Conservation (phyloP, 257 asterid species). For the Jaltomata sinuosa region DNA sequence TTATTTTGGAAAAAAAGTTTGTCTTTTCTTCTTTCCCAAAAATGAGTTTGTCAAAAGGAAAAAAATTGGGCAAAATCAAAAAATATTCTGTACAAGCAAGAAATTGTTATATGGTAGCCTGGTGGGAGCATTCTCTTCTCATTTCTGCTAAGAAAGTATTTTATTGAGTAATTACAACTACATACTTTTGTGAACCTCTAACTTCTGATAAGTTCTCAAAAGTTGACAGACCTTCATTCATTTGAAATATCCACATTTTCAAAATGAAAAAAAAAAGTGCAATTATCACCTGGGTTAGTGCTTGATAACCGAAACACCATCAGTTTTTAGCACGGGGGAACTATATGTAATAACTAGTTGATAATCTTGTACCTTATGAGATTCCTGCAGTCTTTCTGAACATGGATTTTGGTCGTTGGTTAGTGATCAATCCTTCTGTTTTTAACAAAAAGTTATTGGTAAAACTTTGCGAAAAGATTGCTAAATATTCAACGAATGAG, state of each 20-base stretch:
- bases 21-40: neutral
- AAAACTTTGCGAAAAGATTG: neutral
- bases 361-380: neutral
- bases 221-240: neutral
- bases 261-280: neutral
- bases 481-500: neutral
- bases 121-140: neutral
- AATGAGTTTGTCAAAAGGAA: neutral
- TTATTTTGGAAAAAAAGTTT: neutral
- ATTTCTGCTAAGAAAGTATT: neutral
- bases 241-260: neutral
- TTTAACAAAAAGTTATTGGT: neutral
- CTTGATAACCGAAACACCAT: neutral
- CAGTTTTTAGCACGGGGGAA: neutral
- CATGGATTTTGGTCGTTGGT: neutral
- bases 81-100: neutral
- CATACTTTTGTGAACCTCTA: neutral
- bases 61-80: neutral
- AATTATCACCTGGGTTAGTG: neutral
- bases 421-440: neutral
- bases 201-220: neutral
- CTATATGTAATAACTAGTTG: neutral
- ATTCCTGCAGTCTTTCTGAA: neutral
- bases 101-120: neutral
- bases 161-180: neutral